These are phyloP conservation scores for Neurospora africana DNA, from an alignment of 495 filamentous ascomycete species.

Conservation along the genomic window DNA sequence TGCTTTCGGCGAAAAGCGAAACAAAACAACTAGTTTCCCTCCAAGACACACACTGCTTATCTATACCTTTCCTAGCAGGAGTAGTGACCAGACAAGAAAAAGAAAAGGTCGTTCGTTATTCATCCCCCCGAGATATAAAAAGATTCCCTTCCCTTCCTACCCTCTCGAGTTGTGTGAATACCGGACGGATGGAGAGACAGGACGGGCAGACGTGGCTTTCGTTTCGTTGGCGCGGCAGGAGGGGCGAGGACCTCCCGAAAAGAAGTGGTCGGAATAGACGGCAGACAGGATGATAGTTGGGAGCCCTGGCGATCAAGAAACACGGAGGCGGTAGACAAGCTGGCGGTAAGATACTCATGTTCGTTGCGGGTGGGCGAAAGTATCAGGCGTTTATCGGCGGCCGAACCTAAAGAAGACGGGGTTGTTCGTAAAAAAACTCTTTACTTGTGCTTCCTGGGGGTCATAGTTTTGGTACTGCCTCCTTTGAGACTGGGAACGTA, in stretches of 20 bases:
- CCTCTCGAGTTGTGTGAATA: neutral
- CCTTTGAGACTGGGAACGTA: conserved; percentile 82
- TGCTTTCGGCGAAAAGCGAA: conserved; percentile 6
- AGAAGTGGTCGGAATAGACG: conserved; percentile 13
- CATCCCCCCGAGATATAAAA: conserved; percentile 16
- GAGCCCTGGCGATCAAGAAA: conserved; percentile 15
- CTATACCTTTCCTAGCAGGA: conserved; percentile 20
- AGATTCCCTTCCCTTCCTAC: conserved; percentile 6
- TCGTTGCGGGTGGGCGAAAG: conserved; percentile 17
- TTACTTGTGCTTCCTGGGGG: conserved; percentile 84
- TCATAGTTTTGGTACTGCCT: conserved; percentile 66
- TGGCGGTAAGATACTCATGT: conserved; percentile 10
- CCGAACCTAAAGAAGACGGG: conserved; percentile 88
- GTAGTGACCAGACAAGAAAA: conserved; percentile 17
- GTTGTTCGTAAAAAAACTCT: conserved; percentile 65
- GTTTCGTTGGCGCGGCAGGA: neutral
- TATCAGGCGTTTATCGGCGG: conserved; percentile 56
- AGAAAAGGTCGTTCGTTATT: conserved; percentile 17
- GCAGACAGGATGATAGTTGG: conserved; percentile 4
- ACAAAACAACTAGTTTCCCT: conserved; percentile 10
- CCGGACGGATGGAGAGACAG: neutral
- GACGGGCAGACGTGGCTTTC: neutral
- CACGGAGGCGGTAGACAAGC: conserved; percentile 13
- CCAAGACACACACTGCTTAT: conserved; percentile 12
- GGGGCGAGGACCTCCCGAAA: neutral